A percentile compares a stretch with the other conserved stretches of the same genome.
phyloP scores from a whole-genome alignment of 1,139 yeast species.

The Hanseniaspora sp. region DNA sequence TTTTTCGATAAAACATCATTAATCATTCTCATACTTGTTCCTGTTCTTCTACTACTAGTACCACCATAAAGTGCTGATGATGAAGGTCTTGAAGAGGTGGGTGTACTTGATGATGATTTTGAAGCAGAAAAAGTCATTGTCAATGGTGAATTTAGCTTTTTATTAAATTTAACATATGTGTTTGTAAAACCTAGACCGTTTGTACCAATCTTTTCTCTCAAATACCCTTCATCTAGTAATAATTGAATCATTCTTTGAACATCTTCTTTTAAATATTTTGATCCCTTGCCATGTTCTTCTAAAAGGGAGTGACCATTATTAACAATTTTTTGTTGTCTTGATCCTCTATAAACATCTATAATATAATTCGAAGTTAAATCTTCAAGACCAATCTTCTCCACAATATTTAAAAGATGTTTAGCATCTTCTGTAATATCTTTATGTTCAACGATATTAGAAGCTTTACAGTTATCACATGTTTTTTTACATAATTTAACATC shows the following conservation, averaged over 20 bases:
- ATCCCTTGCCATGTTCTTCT: constrained; percentile 62
- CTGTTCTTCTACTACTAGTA: neutral
- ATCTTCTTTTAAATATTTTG: constrained; percentile 48
- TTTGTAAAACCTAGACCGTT: constrained; percentile 71
- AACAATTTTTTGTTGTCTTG: constrained; percentile 49
- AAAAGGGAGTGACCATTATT: constrained; percentile 51
- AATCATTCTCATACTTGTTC: neutral
- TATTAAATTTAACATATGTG: constrained; percentile 49
- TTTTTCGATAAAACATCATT: constrained; percentile 2
- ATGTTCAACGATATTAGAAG: constrained; percentile 37
- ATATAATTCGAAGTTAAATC: constrained; percentile 70
- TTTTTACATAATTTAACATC: constrained; percentile 54
- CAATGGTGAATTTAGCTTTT: constrained; percentile 40
- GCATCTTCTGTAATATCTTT: constrained; percentile 65
- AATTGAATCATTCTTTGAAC: constrained; percentile 75
- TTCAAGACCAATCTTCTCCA: constrained; percentile 43
- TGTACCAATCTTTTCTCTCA: constrained; percentile 62
- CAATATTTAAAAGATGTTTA: constrained; percentile 46
- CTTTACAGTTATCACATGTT: constrained; percentile 78
- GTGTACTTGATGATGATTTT: constrained; percentile 17
- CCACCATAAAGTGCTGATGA: constrained; percentile 3
- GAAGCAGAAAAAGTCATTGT: constrained; percentile 35
- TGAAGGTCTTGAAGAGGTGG: neutral
- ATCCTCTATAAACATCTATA: constrained; percentile 75
- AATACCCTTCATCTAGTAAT: constrained; percentile 53